A percentile compares a stretch with the other conserved stretches of the same genome.
phyloP scores from a whole-genome alignment of 2,329 filamentous ascomycete genomes.

The Nakataea oryzae region DNA sequence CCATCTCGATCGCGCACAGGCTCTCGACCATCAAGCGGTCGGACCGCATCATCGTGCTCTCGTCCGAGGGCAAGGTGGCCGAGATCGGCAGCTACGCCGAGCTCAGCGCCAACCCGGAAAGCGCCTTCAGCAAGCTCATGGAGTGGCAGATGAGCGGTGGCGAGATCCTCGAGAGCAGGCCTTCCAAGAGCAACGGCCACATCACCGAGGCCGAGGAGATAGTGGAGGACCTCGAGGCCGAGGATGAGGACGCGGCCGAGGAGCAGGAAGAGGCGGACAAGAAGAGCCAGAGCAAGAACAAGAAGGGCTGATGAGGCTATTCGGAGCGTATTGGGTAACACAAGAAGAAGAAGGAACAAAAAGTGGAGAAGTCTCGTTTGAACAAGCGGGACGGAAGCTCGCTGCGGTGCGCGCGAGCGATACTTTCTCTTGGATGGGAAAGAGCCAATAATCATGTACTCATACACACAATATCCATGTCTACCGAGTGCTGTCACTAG shows the following conservation, averaged over 20 bases:
- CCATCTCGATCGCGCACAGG: constrained; percentile 93
- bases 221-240: constrained; percentile 34
- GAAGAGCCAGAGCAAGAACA: background rate
- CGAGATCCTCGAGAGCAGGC: constrained; percentile 38
- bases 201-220: constrained; percentile 43
- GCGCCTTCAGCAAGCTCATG: constrained; percentile 92
- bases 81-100: constrained; percentile 79
- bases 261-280: constrained; percentile 5
- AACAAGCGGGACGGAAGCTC: background rate
- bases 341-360: background rate
- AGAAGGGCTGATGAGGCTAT: background rate
- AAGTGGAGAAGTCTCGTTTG: background rate
- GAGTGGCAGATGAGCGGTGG: constrained; percentile 96
- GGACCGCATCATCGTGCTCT: constrained; percentile 87
- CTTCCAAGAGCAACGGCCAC: constrained; percentile 17
- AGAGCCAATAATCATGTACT: background rate
- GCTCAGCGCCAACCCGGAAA: constrained; percentile 61
- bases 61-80: constrained; percentile 76
- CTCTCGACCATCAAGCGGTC: constrained; percentile 94
- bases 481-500: background rate
- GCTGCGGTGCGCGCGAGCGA: background rate
- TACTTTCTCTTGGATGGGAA: background rate
- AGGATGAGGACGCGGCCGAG: constrained; percentile 21
- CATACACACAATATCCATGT: background rate
- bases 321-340: background rate